Percentiles rank a stretch among this genome's conserved stretches.
phyloP scores from a whole-genome alignment of 176 grass and related monocot species.

The Aegilops bicornis region DNA sequence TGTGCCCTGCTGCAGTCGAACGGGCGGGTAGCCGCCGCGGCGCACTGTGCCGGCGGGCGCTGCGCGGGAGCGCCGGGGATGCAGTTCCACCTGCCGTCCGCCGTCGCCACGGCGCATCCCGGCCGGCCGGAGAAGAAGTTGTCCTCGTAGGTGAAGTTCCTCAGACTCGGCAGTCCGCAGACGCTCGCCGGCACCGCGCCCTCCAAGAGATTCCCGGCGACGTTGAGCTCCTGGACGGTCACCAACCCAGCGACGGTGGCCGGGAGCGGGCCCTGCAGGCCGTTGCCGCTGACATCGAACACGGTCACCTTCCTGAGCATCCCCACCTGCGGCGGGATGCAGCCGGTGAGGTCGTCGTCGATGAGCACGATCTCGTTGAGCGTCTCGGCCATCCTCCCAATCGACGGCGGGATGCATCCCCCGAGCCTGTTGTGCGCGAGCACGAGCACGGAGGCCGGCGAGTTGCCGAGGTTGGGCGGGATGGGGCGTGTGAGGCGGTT shows the following conservation, averaged over 20 bases:
- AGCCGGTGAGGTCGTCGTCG: slow-evolving; percentile 42
- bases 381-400: slow-evolving; percentile 35
- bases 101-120: background rate
- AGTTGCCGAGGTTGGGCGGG: slow-evolving; percentile 41
- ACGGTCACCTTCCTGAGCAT: slow-evolving; percentile 21
- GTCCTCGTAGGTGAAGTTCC: slow-evolving; percentile 52
- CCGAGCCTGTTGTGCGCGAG: slow-evolving; percentile 53
- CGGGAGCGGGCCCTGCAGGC: slow-evolving; percentile 35
- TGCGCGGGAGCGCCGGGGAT: slow-evolving; percentile 33
- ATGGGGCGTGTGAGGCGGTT: slow-evolving; percentile 38
- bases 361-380: slow-evolving; percentile 56
- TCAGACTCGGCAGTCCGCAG: slow-evolving; percentile 25
- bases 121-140: slow-evolving; percentile 44
- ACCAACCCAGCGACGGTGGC: background rate
- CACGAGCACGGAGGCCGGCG: slow-evolving; percentile 38
- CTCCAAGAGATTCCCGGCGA: slow-evolving; percentile 34
- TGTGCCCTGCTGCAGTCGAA: slow-evolving; percentile 44
- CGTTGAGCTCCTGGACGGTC: slow-evolving; percentile 27
- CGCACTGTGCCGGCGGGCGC: slow-evolving; percentile 39
- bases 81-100: slow-evolving; percentile 54
- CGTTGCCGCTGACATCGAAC: slow-evolving; percentile 46
- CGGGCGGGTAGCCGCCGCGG: background rate
- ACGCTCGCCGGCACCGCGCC: slow-evolving; percentile 18
- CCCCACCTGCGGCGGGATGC: slow-evolving; percentile 38
- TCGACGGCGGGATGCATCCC: slow-evolving; percentile 11